Conservation (phyloP, 495 filamentous ascomycete genomes). For the Trichoderma parareesei region DNA sequence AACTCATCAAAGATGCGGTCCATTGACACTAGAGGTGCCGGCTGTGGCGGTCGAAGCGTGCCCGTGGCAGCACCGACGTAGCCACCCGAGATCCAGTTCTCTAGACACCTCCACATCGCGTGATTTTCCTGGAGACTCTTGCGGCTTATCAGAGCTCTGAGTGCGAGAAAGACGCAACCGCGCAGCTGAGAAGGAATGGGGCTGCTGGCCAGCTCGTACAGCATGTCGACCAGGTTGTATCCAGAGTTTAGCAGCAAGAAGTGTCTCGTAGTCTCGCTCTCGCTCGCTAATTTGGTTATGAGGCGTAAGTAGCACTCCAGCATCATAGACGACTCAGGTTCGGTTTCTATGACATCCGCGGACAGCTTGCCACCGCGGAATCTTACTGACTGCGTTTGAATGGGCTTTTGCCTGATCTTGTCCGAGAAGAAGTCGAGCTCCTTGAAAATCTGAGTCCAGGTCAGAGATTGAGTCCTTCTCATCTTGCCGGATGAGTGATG, state of each 20-base stretch:
- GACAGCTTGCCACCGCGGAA: conserved; percentile 50
- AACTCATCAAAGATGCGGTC: conserved; percentile 48
- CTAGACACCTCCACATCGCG: conserved; percentile 60
- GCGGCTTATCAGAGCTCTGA: conserved; percentile 58
- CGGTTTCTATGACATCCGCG: conserved; percentile 48
- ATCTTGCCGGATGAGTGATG: conserved; percentile 63
- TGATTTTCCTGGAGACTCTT: conserved; percentile 53
- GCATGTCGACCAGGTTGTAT: conserved; percentile 53
- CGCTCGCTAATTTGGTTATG: conserved; percentile 64
- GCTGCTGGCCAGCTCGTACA: conserved; percentile 62
- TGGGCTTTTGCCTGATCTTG: conserved; percentile 57
- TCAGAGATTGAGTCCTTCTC: conserved; percentile 69
- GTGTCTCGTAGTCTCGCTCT: conserved; percentile 57
- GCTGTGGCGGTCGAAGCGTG: conserved; percentile 24
- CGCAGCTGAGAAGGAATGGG: conserved; percentile 64
- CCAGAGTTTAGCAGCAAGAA: conserved; percentile 60
- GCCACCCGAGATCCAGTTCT: conserved; percentile 60
- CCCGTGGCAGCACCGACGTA: conserved; percentile 24
- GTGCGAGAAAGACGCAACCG: conserved; percentile 62
- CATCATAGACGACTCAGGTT: conserved; percentile 86
- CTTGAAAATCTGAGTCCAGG: conserved; percentile 86
- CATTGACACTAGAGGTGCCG: conserved; percentile 37
- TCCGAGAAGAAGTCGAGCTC: conserved; percentile 70
- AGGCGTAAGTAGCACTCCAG: conserved; percentile 86
- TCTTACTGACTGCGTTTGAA: conserved; percentile 42